Percentiles rank a stretch among this genome's conserved stretches.
Evolutionary conservation across 139 green algal species (phyloP).

Genomic region (Chlamydomonas sp.): DNA sequence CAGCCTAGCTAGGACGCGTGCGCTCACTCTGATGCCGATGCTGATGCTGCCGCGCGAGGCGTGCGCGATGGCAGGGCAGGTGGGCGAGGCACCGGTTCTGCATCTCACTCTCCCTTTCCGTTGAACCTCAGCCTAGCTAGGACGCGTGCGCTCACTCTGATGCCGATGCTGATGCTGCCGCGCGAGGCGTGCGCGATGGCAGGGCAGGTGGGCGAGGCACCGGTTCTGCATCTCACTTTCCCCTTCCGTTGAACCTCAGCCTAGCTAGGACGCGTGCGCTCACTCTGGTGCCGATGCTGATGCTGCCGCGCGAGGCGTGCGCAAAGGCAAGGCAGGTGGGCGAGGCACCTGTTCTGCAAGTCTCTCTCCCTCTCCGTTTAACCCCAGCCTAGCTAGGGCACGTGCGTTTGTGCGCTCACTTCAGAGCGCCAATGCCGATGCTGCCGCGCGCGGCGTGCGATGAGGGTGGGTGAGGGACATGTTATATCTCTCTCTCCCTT

Average conservation of each 20-base stretch:
- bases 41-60: not conserved
- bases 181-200: conserved; percentile 53
- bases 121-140: not conserved
- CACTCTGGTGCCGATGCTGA: not conserved
- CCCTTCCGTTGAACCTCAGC: conserved; percentile 15
- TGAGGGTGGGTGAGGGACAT: not conserved
- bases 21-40: not conserved
- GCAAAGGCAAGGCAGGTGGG: no score
- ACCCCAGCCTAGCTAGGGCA: not conserved
- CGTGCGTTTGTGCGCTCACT: conserved; percentile 15
- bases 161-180: conserved; percentile 44
- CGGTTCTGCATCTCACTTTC: conserved; percentile 53
- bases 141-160: not conserved
- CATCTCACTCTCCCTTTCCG: conserved; percentile 1
- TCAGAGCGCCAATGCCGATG: conserved; percentile 18
- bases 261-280: not conserved
- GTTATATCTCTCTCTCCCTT: not conserved
- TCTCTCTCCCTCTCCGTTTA: conserved; percentile 4
- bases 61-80: no score
- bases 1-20: not conserved
- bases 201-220: no score
- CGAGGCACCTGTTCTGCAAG: not conserved
- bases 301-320: not conserved
- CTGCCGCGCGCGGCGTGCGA: no score
- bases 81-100: not conserved